Evolutionary conservation across 176 grass and related monocot species (phyloP).

Genomic region (Eragrostis curvula): DNA sequence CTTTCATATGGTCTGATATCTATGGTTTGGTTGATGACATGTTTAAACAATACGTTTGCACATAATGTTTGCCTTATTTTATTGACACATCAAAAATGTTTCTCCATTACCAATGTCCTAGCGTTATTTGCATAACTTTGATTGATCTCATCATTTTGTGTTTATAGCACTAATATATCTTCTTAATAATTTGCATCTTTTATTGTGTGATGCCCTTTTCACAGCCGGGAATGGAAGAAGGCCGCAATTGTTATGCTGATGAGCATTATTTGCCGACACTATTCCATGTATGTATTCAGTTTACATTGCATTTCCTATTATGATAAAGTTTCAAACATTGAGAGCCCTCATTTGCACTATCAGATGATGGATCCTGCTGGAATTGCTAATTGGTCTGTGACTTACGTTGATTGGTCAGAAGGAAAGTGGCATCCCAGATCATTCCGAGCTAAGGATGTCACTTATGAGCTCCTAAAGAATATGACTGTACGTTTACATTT

Average conservation of each 20-base stretch:
- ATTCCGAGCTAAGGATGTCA: constrained; percentile 72
- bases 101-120: not conserved
- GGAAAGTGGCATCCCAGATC: constrained; percentile 92
- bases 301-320: not conserved
- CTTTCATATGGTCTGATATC: not conserved
- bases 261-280: constrained; percentile 87
- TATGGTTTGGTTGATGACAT: not conserved
- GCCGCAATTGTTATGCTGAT: constrained; percentile 88
- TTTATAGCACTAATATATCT: not conserved
- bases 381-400: constrained; percentile 88
- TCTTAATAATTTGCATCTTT: constrained; percentile 6
- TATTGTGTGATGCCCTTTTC: constrained; percentile 27
- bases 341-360: constrained; percentile 1
- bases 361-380: constrained; percentile 87
- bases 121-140: not conserved
- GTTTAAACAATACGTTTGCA: not conserved
- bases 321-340: constrained; percentile 7
- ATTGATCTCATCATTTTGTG: not conserved
- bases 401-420: constrained; percentile 92
- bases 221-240: constrained; percentile 80
- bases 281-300: constrained; percentile 58
- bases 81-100: not conserved
- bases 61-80: not conserved
- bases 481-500: constrained; percentile 55
- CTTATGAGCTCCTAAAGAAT: constrained; percentile 84